These are phyloP conservation scores for Apiosordaria backusii DNA, from an alignment of 495 filamentous ascomycete species.

Conservation along the genomic window DNA sequence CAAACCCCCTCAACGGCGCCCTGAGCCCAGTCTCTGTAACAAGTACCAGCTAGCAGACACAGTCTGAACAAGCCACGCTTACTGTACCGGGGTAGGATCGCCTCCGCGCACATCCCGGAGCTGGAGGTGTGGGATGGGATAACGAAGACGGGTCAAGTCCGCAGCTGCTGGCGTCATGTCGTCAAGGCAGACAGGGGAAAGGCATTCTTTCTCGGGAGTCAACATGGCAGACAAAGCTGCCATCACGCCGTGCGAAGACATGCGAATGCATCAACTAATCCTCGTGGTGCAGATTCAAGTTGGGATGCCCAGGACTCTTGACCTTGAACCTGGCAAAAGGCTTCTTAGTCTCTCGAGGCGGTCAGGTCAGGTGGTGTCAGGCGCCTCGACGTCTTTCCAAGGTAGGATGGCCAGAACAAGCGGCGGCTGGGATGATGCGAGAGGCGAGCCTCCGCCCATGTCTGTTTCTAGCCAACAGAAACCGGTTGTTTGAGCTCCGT, in stretches of 20 bases:
- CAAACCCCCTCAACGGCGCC: conserved; percentile 6
- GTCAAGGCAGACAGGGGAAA: conserved; percentile 9
- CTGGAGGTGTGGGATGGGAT: conserved; percentile 11
- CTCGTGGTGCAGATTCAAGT: not conserved
- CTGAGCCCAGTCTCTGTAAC: not conserved
- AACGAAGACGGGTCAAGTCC: not conserved
- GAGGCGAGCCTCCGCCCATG: not conserved
- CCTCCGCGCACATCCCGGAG: conserved; percentile 4
- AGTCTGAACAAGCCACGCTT: not conserved
- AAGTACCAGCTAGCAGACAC: conserved; percentile 6
- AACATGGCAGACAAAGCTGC: not conserved
- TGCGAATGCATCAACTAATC: not conserved
- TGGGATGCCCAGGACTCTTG: not conserved
- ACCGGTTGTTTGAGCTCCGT: conserved; percentile 7
- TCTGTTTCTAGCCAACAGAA: conserved; percentile 6
- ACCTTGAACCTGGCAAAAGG: not conserved
- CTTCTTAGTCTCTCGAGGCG: conserved; percentile 1
- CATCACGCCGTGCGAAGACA: not conserved
- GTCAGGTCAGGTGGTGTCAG: conserved; percentile 5
- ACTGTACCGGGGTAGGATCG: conserved; percentile 6
- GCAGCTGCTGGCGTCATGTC: conserved; percentile 6
- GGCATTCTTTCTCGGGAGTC: not conserved
- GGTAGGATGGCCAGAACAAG: conserved; percentile 1
- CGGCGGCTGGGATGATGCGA: conserved; percentile 6
- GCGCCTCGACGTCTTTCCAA: not conserved